Base-by-base conservation (phyloP, 148 eudicot species). In the Amaranthus hypochondriacus region DNA sequence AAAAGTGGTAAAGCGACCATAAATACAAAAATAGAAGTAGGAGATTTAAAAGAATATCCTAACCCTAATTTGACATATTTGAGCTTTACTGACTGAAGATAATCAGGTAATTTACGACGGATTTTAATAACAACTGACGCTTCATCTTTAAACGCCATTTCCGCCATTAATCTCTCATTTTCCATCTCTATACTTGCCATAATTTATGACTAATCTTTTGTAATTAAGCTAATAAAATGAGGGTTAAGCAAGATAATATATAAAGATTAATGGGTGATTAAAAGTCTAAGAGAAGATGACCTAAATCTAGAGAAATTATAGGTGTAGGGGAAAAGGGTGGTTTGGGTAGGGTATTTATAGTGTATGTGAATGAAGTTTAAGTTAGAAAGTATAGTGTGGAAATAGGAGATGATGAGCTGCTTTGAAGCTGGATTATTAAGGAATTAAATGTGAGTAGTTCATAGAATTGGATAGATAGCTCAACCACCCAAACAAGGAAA, bases 11-110 rank as follows among this genome's bases (percentile, higher is more conserved):
- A 43, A 0, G 88, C 79, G 3, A 84, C 60, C 0, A 84, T 59
- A 62, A 89, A 79, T 7, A 84, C 58, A 5, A 87, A 46, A 9
- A 80, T n/a, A 0, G 87, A 80, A n/a, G 83, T 83, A 2, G 85
- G 84, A 43, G 63, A 58, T n/a, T 76, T 87, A 62, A 76, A 73
- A 2, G 87, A 75, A 63, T 89, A 89, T 2, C 88, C 90, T 42
- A 82, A 85, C 4, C 92, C 93, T 60, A 91, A 63, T 57, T 89
- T 91, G 11, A 89, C 94, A 58, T 92, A 92, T 68, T 89, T 92
- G 62, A 92, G 89, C 84, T 92, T 88, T 2, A 92, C 91, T 0
- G 90, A 84, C 55, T 89, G 85, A 5, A 92, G 72, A 56, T 89
- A 92, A 56, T 88, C 97, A 0, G 97, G 92, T 49, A 92, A 69